A percentile compares a stretch with the other conserved stretches of the same genome.
Conservation (phyloP, 108 stramenopile species). For the Phaeodactylum tricornutum region DNA sequence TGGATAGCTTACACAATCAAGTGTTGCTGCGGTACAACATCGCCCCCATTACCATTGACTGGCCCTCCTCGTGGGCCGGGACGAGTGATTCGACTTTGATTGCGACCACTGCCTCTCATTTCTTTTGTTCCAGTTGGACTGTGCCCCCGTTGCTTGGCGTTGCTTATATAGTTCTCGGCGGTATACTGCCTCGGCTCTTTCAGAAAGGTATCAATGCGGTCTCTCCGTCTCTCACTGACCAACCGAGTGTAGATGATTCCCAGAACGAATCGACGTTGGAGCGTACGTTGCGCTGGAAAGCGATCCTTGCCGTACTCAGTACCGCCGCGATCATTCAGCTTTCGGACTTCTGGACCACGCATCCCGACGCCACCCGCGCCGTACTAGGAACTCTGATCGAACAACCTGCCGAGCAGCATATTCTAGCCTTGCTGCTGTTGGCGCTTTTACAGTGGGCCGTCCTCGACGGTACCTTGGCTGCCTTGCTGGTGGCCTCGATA, state of each 20-base stretch:
- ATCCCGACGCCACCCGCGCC: constrained; percentile 8
- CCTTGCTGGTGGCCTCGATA: constrained; percentile 47
- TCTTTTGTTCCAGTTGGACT: constrained; percentile 58
- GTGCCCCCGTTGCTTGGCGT: constrained; percentile 74
- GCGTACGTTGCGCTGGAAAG: constrained; percentile 29
- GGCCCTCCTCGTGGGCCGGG: background rate
- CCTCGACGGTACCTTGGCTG: constrained; percentile 46
- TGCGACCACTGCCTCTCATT: background rate
- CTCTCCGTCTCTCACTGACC: background rate
- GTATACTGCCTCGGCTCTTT: constrained; percentile 48
- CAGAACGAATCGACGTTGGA: no score
- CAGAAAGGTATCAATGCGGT: constrained; percentile 3
- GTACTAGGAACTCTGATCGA: background rate
- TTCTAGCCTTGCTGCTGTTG: constrained; percentile 32
- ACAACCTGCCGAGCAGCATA: constrained; percentile 4
- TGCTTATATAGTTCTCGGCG: constrained; percentile 71
- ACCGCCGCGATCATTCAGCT: constrained; percentile 75
- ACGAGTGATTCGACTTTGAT: background rate
- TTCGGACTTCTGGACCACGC: constrained; percentile 54
- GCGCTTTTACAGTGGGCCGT: constrained; percentile 56
- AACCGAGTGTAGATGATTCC: background rate
- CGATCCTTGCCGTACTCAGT: constrained; percentile 50
- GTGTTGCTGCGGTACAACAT: constrained; percentile 59
- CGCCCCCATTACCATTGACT: constrained; percentile 29
- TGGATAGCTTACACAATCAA: constrained; percentile 80